phyloP scores from a whole-genome alignment of 2,329 filamentous ascomycete species.

The Kalmusia sp. region DNA sequence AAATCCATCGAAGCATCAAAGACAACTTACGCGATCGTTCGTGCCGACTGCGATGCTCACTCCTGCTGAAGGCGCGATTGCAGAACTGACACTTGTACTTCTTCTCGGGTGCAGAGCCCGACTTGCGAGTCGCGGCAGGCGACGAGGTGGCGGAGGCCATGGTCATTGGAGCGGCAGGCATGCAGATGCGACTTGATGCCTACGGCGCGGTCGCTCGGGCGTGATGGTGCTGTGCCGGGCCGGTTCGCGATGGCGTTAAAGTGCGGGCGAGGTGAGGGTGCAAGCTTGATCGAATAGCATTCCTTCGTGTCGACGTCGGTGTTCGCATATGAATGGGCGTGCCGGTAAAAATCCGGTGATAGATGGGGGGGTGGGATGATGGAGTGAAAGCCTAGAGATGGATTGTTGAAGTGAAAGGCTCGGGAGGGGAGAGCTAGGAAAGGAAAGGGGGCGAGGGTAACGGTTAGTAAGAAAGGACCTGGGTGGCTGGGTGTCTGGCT shows the following conservation, averaged over 20 bases:
- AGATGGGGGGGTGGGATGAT: constrained; percentile 23
- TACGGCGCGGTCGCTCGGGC: constrained; percentile 18
- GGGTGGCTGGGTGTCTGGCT: constrained; percentile 6
- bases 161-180: constrained; percentile 74
- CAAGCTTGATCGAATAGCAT: constrained; percentile 12
- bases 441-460: constrained; percentile 20
- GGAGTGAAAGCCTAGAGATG: constrained; percentile 17
- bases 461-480: constrained; percentile 9
- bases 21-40: constrained; percentile 91
- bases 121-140: constrained; percentile 74
- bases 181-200: constrained; percentile 41
- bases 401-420: constrained; percentile 14
- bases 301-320: constrained; percentile 36
- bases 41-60: constrained; percentile 95
- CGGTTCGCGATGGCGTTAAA: constrained; percentile 47
- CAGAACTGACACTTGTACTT: constrained; percentile 99
- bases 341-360: constrained; percentile 31
- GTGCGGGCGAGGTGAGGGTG: constrained; percentile 37
- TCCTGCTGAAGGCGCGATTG: constrained; percentile 94
- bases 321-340: constrained; percentile 27
- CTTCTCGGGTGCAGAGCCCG: constrained; percentile 80
- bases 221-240: constrained; percentile 32
- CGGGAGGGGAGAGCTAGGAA: constrained; percentile 28
- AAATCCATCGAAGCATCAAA: constrained; percentile 27
- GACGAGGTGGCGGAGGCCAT: constrained; percentile 71